These are phyloP conservation scores for Lyophyllum atratum DNA, from an alignment of 768 basidiomycete species.

Conservation along the genomic window DNA sequence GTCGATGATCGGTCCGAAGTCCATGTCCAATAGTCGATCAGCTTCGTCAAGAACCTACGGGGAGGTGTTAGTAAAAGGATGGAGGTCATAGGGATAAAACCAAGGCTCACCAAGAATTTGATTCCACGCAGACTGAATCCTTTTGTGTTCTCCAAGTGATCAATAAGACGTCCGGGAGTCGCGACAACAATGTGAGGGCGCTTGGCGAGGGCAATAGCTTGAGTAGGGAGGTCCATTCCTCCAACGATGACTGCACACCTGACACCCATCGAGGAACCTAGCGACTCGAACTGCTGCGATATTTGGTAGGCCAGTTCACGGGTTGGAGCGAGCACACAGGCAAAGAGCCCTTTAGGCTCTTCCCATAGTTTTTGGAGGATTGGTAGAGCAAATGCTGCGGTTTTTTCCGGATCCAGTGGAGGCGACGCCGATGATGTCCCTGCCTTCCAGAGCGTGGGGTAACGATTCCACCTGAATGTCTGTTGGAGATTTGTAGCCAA, in stretches of 20 bases:
- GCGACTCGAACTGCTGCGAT: conserved; percentile 90
- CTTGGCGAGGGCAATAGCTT: conserved; percentile 91
- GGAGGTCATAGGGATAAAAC: not conserved
- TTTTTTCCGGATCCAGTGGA: conserved; percentile 98
- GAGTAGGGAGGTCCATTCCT: conserved; percentile 89
- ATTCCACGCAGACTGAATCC: conserved; percentile 87
- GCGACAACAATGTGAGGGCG: conserved; percentile 94
- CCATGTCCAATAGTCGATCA: conserved; percentile 93
- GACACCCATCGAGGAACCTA: conserved; percentile 92
- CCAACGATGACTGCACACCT: conserved; percentile 93
- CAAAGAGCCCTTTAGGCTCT: conserved; percentile 90
- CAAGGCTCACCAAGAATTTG: conserved; percentile 76
- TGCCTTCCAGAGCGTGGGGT: conserved; percentile 86
- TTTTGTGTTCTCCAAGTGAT: conserved; percentile 96
- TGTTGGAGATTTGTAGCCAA: conserved; percentile 85
- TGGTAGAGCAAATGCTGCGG: conserved; percentile 94
- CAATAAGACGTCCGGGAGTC: conserved; percentile 89
- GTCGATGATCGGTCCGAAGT: conserved; percentile 94
- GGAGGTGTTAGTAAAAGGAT: conserved; percentile 1
- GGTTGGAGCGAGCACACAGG: conserved; percentile 94
- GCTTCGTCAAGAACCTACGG: conserved; percentile 96
- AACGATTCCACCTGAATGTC: conserved; percentile 87
- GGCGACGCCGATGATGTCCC: conserved; percentile 98
- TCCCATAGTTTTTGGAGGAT: conserved; percentile 97
- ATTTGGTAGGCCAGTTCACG: conserved; percentile 98